Base-by-base conservation (phyloP, 176 grass and related monocot genomes). In the Urochloa ruziziensis region DNA sequence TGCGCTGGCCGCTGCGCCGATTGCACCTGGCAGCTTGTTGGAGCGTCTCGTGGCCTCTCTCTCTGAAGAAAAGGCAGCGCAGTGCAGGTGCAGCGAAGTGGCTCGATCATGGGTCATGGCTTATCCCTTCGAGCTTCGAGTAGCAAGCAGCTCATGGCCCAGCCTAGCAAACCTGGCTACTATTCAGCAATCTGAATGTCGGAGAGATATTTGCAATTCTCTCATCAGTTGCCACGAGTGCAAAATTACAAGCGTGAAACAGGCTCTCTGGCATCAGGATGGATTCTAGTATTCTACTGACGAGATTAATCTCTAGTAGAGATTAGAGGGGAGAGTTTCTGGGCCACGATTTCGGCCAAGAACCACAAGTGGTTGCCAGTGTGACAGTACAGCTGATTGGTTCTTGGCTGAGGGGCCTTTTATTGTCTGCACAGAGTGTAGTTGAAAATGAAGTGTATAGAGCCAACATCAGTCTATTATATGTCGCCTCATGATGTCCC, bases 71-170 rank as follows among this genome's bases (percentile, higher is more conserved):
- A 67, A 52, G 29, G 62, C 62, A 28, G 39, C 2, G 23, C 42
- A 12, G n/a, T n/a, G n/a, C n/a, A n/a, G n/a, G n/a, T 0, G 4
- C 67, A 15, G 25, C 5, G 67, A 4, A 4, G 65, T 51, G 74
- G 16, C 40, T 28, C 30, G 4, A n/a, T n/a, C n/a, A 4, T 61
- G 67, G 30, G 56, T 11, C 56, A 25, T 59, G 56, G 56, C 40
- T 80, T 81, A 81, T 86, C 85, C 69, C 9, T 19, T 58, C 5
- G 48, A 80, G 14, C 67, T 67, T 57, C 10, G 19, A 39, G 49
- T 1, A 40, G 52, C 4, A 12, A 24, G 5, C 27, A 34, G 36
- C 34, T 17, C 19, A 46, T 51, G 73, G 82, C 2, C 49, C 62
- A 77, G 35, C 34, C 30, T 34, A 62, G 25, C 14, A 51, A 10